A percentile compares a stretch with the other conserved stretches of the same genome.
Conservation (phyloP, 1,284 basidiomycete species). For the Leccinum fuscescens region DNA sequence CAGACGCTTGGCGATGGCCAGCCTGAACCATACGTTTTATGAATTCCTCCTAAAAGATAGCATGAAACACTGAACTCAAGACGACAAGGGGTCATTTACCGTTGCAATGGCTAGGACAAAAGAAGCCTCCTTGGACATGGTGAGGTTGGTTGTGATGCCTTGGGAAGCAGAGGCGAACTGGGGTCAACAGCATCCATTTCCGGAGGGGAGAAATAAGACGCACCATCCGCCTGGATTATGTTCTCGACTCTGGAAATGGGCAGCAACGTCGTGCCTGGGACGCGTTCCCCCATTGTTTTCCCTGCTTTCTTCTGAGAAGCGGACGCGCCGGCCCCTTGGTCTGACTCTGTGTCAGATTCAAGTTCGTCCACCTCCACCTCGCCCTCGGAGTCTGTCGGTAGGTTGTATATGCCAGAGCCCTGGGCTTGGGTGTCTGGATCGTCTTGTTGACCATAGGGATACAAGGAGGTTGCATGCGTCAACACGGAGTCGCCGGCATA, state of each 20-base stretch:
- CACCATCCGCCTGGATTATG: slow-evolving; percentile 71
- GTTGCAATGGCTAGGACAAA: slow-evolving; percentile 70
- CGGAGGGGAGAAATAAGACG: slow-evolving; percentile 17
- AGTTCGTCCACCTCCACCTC: slow-evolving; percentile 63
- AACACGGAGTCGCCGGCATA: slow-evolving; percentile 30
- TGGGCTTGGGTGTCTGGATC: slow-evolving; percentile 26
- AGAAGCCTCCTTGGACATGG: slow-evolving; percentile 71
- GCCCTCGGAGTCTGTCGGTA: slow-evolving; percentile 37
- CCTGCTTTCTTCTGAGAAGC: slow-evolving; percentile 33
- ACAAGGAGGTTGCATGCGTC: slow-evolving; percentile 33
- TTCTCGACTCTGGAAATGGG: slow-evolving; percentile 63
- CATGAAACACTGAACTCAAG: slow-evolving; percentile 19
- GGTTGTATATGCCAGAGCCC: slow-evolving; percentile 30
- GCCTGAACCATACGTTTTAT: slow-evolving; percentile 64
- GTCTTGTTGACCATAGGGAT: slow-evolving; percentile 29
- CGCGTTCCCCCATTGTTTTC: slow-evolving; percentile 45
- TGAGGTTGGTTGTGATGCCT: slow-evolving; percentile 55
- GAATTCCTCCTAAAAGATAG: slow-evolving; percentile 64
- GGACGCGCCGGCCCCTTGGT: slow-evolving; percentile 40
- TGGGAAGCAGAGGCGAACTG: slow-evolving; percentile 11
- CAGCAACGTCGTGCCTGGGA: slow-evolving; percentile 60
- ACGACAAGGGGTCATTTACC: slow-evolving; percentile 38
- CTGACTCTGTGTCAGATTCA: slow-evolving; percentile 53
- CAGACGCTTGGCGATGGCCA: slow-evolving; percentile 54
- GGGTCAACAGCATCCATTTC: slow-evolving; percentile 13